Base-by-base conservation (phyloP, 2,329 filamentous ascomycete species). In the Pezicula radicicola region DNA sequence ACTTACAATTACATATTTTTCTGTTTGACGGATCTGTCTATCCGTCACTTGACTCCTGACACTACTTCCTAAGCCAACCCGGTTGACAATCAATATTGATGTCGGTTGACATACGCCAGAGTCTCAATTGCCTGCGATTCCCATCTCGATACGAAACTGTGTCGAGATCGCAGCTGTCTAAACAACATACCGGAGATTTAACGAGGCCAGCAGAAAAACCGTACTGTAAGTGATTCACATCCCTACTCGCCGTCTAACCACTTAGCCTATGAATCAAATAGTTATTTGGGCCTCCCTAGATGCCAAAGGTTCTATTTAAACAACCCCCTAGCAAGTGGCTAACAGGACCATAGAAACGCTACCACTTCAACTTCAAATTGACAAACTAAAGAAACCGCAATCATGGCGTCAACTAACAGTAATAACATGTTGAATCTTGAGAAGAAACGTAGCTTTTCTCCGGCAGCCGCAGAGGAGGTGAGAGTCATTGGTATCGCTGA, bases 401-500 rank as follows among this genome's bases (percentile, higher is more conserved):
- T 62, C 59, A 67, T 67, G 65, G 62, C 58, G 57, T 48, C 58
- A 64, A 66, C 60, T 66, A 70, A 68, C 61, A 75, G 74, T 69
- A 71, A 49, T 56, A 60, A 50, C 42, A 27, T 46, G 13, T 40
- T 21, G n/a, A 50, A 49, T 27, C 50, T 66, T 28, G 63, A 66
- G 58, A 68, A 67, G 51, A 63, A 63, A 40, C 57, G 60, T 42
- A 66, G 63, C 37, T 46, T 60, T 18, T 63, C 61, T 21, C 50
- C 53, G 16, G 54, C 52, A 46, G 65, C 67, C 53, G 58, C 37
- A n/a, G 55, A 82, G 74, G 77, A 75, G 77, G 79, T 90, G 61
- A 87, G 88, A 56, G 68, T 79, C 54, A 74, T 92, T 58, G 74
- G 75, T 56, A 78, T 85, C 64, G 73, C 78, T 52, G 88, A 92